A percentile compares a stretch with the other conserved stretches of the same genome.
Conservation (phyloP, 148 eudicot species). For the Fagopyrum homotropicum region DNA sequence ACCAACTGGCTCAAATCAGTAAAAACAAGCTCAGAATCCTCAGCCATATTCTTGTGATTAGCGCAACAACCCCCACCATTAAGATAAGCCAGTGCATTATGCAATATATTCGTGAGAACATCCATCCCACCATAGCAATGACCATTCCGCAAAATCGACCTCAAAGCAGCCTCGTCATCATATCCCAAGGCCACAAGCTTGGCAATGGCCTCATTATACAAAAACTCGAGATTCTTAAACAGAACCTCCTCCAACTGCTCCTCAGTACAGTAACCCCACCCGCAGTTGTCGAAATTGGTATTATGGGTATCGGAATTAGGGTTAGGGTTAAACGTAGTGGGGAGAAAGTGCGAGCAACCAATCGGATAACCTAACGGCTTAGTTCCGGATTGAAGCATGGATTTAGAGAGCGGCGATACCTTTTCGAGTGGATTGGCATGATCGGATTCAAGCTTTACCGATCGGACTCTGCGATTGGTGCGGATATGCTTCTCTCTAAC, state of each 20-base stretch:
- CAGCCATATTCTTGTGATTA: conserved; percentile 23
- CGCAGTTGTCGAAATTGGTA: conserved; percentile 61
- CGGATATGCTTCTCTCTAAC: conserved; percentile 84
- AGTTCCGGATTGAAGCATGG: conserved; percentile 43
- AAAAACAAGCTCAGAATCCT: conserved; percentile 51
- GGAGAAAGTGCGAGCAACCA: conserved; percentile 28
- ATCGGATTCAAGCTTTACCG: conserved; percentile 46
- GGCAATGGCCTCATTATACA: conserved; percentile 70
- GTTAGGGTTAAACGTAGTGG: conserved; percentile 19
- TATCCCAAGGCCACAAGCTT: conserved; percentile 75
- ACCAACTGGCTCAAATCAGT: conserved; percentile 79
- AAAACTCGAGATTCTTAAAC: conserved; percentile 67
- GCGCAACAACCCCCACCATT: conserved; percentile 39
- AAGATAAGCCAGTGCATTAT: conserved; percentile 67
- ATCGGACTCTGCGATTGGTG: conserved; percentile 61
- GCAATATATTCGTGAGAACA: conserved; percentile 76
- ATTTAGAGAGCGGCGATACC: conserved; percentile 23
- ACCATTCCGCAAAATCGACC: conserved; percentile 65
- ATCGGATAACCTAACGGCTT: conserved; percentile 43
- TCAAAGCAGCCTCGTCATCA: conserved; percentile 72
- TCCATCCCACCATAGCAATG: conserved; percentile 96
- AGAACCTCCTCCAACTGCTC: conserved; percentile 82
- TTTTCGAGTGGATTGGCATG: conserved; percentile 23
- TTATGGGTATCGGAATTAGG: conserved; percentile 14
- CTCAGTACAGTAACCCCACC: conserved; percentile 94